Evolutionary conservation across 1,284 basidiomycete genomes (phyloP).

Genomic region (Boletus sp.): DNA sequence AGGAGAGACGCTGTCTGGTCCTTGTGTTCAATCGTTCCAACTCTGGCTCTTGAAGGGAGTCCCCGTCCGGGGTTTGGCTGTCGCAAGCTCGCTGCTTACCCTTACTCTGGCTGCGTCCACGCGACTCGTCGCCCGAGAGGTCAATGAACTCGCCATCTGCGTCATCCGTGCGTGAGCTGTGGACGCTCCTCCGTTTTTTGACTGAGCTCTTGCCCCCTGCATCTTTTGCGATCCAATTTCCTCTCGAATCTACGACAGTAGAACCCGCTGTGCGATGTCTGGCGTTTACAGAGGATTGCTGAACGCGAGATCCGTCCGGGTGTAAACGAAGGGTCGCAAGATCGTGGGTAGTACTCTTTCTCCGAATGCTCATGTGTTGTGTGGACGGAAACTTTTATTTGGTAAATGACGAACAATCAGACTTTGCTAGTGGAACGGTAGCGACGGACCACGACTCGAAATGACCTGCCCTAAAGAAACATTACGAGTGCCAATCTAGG

Average conservation of each 20-base stretch:
- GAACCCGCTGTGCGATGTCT: conserved; percentile 27
- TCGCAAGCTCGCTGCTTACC: conserved; percentile 27
- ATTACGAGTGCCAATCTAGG: background rate
- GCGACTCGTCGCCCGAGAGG: conserved; percentile 19
- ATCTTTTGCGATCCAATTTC: conserved; percentile 38
- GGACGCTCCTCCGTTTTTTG: conserved; percentile 29
- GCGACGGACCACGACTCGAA: conserved; percentile 11
- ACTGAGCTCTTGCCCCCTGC: conserved; percentile 39
- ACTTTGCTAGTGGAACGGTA: background rate
- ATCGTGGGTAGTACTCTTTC: conserved; percentile 58
- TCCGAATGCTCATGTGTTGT: conserved; percentile 41
- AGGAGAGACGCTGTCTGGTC: conserved; percentile 39
- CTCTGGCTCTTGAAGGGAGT: conserved; percentile 5
- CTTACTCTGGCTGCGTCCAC: conserved; percentile 14
- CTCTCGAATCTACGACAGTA: conserved; percentile 33
- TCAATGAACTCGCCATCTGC: conserved; percentile 24
- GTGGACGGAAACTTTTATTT: background rate
- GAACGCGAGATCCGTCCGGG: conserved; percentile 57
- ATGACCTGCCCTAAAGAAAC: conserved; percentile 23
- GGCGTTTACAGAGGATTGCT: conserved; percentile 39
- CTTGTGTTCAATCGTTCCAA: conserved; percentile 23
- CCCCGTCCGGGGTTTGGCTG: conserved; percentile 4
- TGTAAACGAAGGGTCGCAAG: conserved; percentile 57
- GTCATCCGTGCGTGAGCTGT: conserved; percentile 19
- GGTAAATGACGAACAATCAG: background rate